Base-by-base conservation (phyloP, 169 alveolate genomes). In the Plasmodium falciparum region DNA sequence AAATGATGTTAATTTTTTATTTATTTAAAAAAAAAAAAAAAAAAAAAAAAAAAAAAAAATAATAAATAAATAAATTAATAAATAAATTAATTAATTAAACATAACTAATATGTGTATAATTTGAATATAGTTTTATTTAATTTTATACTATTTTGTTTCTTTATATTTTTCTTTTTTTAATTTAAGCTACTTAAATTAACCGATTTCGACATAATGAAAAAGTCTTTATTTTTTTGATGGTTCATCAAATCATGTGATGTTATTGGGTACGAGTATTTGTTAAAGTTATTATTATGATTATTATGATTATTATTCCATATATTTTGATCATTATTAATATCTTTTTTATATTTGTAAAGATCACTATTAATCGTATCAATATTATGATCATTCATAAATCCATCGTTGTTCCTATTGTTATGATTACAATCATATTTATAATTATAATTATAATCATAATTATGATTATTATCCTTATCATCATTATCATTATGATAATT, bases 181-280 rank as follows among this genome's bases (percentile, higher is more conserved):
- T 83, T 67, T 71, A 83, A 73, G 13, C 91, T 83, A 17, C 83
- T 58, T 43, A 83, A 26, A 83, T 83, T 83, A 49, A 83, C 73
- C 1, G 91, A 83, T 62, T 83, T 83, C 1, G 91, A 67, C 7
- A 83, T 72, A 58, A 20, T 72, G 70, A 83, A 83, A 45, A 83
- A 67, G 17, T 83, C 91, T 3, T 47, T 62, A 45, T 24, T 65
- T 33, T 83, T 83, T 52, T 69, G 49, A 59, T 83, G 45, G 9
- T 67, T 70, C 33, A 52, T 43, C 85, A 65, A 83, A 5, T 65
- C 91, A 62, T 43, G 61, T 49, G 91, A 52, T 17, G 54, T 63
- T 58, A 66, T 49, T 9, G 71, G 89, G 43, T 65, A 63, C 13
- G 63, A 66, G 66, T 58, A 76, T 24, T 66, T 69, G 47, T 76